These are phyloP conservation scores for Cryptosporidium ubiquitum DNA, from an alignment of 169 alveolate genomes.

Conservation along the genomic window DNA sequence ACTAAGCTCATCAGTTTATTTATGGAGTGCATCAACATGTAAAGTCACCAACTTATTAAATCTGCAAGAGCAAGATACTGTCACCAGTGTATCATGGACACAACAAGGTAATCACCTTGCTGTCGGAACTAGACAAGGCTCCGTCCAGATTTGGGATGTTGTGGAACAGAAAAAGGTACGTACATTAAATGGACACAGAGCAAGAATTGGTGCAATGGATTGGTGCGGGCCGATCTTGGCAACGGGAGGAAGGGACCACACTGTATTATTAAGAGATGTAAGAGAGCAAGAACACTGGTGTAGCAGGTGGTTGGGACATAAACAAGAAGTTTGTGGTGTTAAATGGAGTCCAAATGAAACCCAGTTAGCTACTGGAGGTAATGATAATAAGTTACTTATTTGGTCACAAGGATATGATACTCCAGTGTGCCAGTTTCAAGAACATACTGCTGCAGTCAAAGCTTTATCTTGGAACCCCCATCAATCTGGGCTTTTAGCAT, in stretches of 20 bases:
- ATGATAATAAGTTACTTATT: slow-evolving; percentile 92
- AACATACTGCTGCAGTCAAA: slow-evolving; percentile 92
- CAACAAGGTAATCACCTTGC: slow-evolving; percentile 89
- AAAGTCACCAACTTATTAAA: slow-evolving; percentile 90
- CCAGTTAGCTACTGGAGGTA: slow-evolving; percentile 94
- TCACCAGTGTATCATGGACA: slow-evolving; percentile 91
- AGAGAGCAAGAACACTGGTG: slow-evolving; percentile 80
- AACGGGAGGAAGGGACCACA: slow-evolving; percentile 92
- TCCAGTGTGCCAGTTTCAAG: slow-evolving; percentile 82
- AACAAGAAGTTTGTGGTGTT: slow-evolving; percentile 90
- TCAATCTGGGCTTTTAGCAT: slow-evolving; percentile 90
- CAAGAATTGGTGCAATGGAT: slow-evolving; percentile 91
- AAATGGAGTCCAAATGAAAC: slow-evolving; percentile 90
- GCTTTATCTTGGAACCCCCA: slow-evolving; percentile 98
- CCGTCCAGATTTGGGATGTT: slow-evolving; percentile 86
- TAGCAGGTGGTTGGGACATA: slow-evolving; percentile 83
- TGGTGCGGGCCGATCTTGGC: slow-evolving; percentile 89
- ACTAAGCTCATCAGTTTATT: slow-evolving; percentile 88
- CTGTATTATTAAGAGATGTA: slow-evolving; percentile 88
- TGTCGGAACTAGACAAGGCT: slow-evolving; percentile 89
- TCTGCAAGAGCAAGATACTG: slow-evolving; percentile 83
- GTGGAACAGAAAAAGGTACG: slow-evolving; percentile 77
- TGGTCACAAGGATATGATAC: slow-evolving; percentile 89
- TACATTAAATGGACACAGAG: slow-evolving; percentile 88
- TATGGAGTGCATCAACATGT: slow-evolving; percentile 90